These are phyloP conservation scores for Colletotrichum australisinense DNA, from an alignment of 2,329 filamentous ascomycete species.

Conservation along the genomic window DNA sequence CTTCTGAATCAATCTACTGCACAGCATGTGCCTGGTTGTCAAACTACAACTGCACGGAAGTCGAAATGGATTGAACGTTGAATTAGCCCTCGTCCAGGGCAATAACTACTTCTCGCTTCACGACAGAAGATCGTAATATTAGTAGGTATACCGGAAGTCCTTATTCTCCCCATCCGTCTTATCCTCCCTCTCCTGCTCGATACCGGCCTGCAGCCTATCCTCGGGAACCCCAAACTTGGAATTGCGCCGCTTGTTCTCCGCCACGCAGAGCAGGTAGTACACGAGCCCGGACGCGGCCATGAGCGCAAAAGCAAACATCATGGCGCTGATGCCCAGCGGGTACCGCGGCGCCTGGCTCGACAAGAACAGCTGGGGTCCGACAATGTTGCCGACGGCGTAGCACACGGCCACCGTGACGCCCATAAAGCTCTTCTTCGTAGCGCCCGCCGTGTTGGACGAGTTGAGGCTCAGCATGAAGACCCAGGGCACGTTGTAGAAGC, in stretches of 20 bases:
- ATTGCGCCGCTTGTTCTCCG: conserved; percentile 41
- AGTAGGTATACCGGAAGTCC: conserved; percentile 34
- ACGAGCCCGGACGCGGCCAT: conserved; percentile 38
- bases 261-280: conserved; percentile 38
- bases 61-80: too few relatives aligned
- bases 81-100: not conserved
- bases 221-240: conserved; percentile 20
- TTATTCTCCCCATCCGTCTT: conserved; percentile 33
- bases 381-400: conserved; percentile 46
- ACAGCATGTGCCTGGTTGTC: not conserved
- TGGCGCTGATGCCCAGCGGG: conserved; percentile 41
- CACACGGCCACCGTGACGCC: conserved; percentile 42
- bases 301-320: conserved; percentile 43
- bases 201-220: conserved; percentile 22
- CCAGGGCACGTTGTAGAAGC: conserved; percentile 46
- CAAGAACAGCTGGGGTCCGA: conserved; percentile 45
- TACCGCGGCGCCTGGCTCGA: conserved; percentile 43
- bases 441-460: conserved; percentile 44
- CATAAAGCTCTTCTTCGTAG: conserved; percentile 46
- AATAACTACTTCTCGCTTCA: not conserved
- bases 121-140: not conserved
- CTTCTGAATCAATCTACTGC: not conserved
- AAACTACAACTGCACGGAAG: not conserved
- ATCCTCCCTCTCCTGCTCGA: conserved; percentile 32
- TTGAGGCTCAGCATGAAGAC: conserved; percentile 43